These are phyloP conservation scores for Phoenix roebelenii DNA, from an alignment of 176 grass and related monocot genomes.

Conservation along the genomic window DNA sequence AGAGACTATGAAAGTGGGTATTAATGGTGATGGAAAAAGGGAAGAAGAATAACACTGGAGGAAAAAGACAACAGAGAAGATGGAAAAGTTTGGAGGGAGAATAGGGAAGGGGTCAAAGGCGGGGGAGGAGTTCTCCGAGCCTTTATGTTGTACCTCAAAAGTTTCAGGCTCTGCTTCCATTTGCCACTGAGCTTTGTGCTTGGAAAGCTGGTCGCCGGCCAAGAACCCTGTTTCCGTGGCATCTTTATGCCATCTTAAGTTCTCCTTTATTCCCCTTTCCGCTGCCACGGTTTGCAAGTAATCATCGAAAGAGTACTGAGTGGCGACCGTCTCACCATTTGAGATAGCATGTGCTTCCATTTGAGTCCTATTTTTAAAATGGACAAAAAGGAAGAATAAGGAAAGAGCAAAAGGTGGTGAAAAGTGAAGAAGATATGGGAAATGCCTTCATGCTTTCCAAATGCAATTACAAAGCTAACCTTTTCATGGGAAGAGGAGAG, in stretches of 20 bases:
- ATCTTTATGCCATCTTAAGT: slow-evolving; percentile 55
- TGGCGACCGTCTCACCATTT: slow-evolving; percentile 36
- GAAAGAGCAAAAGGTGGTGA: not conserved
- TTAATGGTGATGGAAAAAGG: too few relatives aligned
- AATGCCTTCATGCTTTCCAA: slow-evolving; percentile 12
- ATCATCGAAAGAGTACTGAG: slow-evolving; percentile 62
- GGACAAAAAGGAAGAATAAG: not conserved
- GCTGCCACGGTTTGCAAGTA: slow-evolving; percentile 52
- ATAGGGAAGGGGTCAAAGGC: not conserved
- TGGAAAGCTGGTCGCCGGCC: slow-evolving; percentile 27
- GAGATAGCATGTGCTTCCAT: slow-evolving; percentile 38
- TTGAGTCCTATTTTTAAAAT: slow-evolving; percentile 34
- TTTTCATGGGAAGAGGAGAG: slow-evolving; percentile 62
- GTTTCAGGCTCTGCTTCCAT: slow-evolving; percentile 52
- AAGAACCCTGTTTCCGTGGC: slow-evolving; percentile 12
- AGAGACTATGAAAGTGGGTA: too few relatives aligned
- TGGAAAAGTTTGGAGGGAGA: not conserved
- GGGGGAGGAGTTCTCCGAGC: too few relatives aligned
- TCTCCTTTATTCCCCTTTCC: slow-evolving; percentile 64
- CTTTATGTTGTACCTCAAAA: slow-evolving; percentile 67
- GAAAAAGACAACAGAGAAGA: slow-evolving; percentile 22
- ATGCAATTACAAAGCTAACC: slow-evolving; percentile 36
- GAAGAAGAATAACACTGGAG: slow-evolving; percentile 2
- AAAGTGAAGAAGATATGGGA: slow-evolving; percentile 13
- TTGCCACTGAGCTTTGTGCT: slow-evolving; percentile 37